Evolutionary conservation across 2,329 filamentous ascomycete genomes (phyloP), one percentile per base, ranked within the genome.

Genomic region (Teratosphaeria gauchensis): DNA sequence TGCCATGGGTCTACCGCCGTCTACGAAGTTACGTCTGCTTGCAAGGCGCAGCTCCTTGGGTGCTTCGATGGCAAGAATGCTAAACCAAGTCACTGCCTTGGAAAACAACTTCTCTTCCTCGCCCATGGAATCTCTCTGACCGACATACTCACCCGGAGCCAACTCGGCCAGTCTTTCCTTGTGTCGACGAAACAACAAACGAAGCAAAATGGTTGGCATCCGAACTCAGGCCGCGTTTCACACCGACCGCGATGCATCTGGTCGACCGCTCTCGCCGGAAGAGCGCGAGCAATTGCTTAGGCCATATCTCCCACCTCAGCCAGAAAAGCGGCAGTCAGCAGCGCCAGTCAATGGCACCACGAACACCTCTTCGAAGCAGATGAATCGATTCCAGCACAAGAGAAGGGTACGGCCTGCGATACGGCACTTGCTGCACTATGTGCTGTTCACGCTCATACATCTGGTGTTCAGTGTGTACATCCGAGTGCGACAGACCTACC

Each of bases 381-480:
- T 35, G 52, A 6, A 32, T 6, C 52, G 32, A 7, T n/a, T 35
- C 52, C 52, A 54, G 12, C 52, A 19, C 14, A 54, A 31, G 21
- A n/a, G 32, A 35, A 54, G 68, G 19, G 57, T 71, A 12, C 68
- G 68, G 3, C 67, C 68, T 5, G 65, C 66, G 4, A 62, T 69
- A 57, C 63, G 62, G 32, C 63, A 66, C 33, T 57, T 68, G 66
- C 73, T 92, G 51, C 82, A 90, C 73, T 72, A 85, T 57, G 72
- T 90, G 48, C 72, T 90, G 60, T 91, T 87, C 73, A 80, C 82
- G 61, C 68, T 89, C 58, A 78, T 92, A 64, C 90, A 96, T 69
- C 82, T 87, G 62, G 72, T 96, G 65, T 97, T 96, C 76, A 92
- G 90, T 6, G 78, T 97, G 64, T 95, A 94, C 73, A 87, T 96